Evolutionary conservation across 2,329 filamentous ascomycete species (phyloP).

Genomic region (Sordariomycetes sp.): DNA sequence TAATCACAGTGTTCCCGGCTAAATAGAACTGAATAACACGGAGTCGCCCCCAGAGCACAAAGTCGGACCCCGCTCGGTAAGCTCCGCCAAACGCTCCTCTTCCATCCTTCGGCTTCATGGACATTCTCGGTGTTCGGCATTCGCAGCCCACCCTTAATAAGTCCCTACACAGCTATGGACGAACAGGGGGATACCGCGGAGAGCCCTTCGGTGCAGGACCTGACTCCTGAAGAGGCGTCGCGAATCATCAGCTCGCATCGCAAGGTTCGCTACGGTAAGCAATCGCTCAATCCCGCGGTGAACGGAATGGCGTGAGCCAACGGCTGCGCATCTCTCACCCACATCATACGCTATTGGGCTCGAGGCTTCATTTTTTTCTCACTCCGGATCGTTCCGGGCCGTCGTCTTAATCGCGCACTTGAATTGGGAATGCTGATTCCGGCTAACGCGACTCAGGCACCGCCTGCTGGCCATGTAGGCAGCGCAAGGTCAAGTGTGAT

Average conservation of each 20-base stretch:
- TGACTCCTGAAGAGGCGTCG: constrained; percentile 55
- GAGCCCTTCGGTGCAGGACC: constrained; percentile 38
- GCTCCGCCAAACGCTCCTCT: background rate
- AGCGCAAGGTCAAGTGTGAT: constrained; percentile 60
- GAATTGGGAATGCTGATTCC: background rate
- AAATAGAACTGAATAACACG: too few species aligned
- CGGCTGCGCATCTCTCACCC: background rate
- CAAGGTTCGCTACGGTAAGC: constrained; percentile 58
- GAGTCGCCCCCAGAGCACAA: background rate
- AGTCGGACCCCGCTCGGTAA: background rate
- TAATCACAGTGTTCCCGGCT: too few species aligned
- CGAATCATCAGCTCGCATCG: constrained; percentile 60
- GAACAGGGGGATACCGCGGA: constrained; percentile 22
- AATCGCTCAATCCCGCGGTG: background rate
- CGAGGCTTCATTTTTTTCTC: background rate
- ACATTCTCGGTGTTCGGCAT: constrained; percentile 24
- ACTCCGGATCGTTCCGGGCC: background rate
- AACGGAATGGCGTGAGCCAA: background rate
- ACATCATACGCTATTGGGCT: background rate
- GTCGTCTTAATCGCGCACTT: background rate
- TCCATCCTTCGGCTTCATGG: background rate
- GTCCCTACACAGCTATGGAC: constrained; percentile 5
- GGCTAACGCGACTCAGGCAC: constrained; percentile 30
- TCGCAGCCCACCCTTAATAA: constrained; percentile 9
- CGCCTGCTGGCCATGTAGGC: constrained; percentile 56